These are phyloP conservation scores for Monascus ruber DNA, from an alignment of 2,329 filamentous ascomycete species.

Conservation along the genomic window DNA sequence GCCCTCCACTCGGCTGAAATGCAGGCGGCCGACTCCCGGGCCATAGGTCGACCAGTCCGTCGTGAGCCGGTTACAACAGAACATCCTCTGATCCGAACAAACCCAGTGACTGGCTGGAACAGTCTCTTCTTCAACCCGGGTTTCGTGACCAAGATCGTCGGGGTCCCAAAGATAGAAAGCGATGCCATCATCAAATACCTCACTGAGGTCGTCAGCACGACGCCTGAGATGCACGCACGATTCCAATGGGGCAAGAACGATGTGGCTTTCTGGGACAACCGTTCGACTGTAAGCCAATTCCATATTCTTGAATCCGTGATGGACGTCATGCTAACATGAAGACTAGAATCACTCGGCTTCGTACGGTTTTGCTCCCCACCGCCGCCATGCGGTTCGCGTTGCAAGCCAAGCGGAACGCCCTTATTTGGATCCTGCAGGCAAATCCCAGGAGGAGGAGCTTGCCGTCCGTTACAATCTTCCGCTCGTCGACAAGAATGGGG, in stretches of 20 bases:
- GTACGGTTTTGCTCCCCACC: conserved; percentile 47
- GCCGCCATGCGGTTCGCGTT: conserved; percentile 44
- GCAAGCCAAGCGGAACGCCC: conserved; percentile 38
- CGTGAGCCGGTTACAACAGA: conserved; percentile 43
- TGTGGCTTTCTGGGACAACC: conserved; percentile 59
- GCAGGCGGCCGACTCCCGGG: conserved; percentile 40
- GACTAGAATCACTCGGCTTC: conserved; percentile 42
- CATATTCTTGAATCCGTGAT: neutral
- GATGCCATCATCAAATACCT: conserved; percentile 42
- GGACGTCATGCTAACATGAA: neutral
- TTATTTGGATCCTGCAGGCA: conserved; percentile 32
- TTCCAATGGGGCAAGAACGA: conserved; percentile 55
- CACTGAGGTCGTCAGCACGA: conserved; percentile 45
- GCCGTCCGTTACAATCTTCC: conserved; percentile 37
- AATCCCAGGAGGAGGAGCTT: conserved; percentile 45
- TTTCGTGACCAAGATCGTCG: conserved; percentile 48
- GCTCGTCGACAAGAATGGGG: conserved; percentile 45
- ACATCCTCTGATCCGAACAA: conserved; percentile 48
- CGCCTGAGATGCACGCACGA: conserved; percentile 57
- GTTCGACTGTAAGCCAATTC: conserved; percentile 35
- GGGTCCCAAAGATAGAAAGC: conserved; percentile 45
- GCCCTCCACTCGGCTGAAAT: conserved; percentile 45
- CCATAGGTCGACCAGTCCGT: conserved; percentile 41
- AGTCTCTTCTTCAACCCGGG: conserved; percentile 49
- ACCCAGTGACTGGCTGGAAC: conserved; percentile 54